Conservation (phyloP, 1,284 basidiomycete species). For the Athelia psychrophila region DNA sequence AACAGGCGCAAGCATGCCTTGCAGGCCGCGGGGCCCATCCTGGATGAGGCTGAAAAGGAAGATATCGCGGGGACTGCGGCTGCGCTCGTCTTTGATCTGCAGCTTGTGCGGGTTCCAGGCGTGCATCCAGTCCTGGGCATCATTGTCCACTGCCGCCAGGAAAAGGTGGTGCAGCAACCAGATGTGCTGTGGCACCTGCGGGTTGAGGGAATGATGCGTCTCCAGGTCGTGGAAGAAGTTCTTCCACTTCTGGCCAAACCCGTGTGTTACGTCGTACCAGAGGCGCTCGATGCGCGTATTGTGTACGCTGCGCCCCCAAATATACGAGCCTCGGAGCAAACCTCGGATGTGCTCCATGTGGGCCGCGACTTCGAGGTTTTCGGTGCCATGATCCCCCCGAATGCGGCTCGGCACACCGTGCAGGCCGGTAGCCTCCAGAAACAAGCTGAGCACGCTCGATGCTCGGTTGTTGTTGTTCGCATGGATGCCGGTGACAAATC, state of each 20-base stretch:
- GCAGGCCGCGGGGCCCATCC: not conserved
- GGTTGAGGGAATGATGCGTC: constrained; percentile 14
- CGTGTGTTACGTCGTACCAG: constrained; percentile 34
- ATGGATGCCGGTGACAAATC: constrained; percentile 15
- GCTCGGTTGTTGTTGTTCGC: constrained; percentile 26
- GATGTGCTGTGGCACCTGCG: constrained; percentile 12
- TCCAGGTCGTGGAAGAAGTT: constrained; percentile 24
- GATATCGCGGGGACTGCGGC: constrained; percentile 10
- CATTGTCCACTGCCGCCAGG: constrained; percentile 12
- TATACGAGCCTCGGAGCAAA: constrained; percentile 26
- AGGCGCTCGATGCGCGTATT: constrained; percentile 32
- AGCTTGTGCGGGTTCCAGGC: constrained; percentile 18
- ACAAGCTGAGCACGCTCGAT: constrained; percentile 21
- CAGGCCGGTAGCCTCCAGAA: constrained; percentile 7
- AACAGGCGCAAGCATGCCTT: not conserved
- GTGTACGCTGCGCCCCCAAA: constrained; percentile 31
- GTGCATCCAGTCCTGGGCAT: constrained; percentile 13
- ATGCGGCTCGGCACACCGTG: constrained; percentile 20
- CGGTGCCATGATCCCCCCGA: constrained; percentile 24
- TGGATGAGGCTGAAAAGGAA: constrained; percentile 6
- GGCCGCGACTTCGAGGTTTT: constrained; percentile 18
- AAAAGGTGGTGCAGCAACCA: constrained; percentile 24
- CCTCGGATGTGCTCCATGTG: constrained; percentile 20
- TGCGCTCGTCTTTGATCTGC: constrained; percentile 3
- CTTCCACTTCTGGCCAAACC: constrained; percentile 26